Evolutionary conservation across 2,329 filamentous ascomycete genomes (phyloP), one percentile per base, ranked within the genome.

Genomic region (Cephalotrichum gorgonifer): DNA sequence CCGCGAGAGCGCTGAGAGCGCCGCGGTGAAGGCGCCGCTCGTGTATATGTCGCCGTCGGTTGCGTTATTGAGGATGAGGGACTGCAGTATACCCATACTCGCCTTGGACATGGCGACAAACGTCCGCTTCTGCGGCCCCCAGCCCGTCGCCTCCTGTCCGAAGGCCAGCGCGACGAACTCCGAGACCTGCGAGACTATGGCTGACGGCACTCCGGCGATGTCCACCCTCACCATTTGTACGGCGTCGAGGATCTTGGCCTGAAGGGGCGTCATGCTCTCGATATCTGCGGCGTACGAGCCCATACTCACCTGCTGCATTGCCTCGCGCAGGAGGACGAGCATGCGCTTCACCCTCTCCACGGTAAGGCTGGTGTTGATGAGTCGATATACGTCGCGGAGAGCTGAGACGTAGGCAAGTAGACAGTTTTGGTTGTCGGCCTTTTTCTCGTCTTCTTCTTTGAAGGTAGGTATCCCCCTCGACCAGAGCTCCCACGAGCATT

Each of bases 91-190:
- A 2, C 74, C 69, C 75, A 95, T 93, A 51, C 85, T 81, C 20
- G 79, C 79, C 63, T 93, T 95, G 1, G 90, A 88, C 60, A 97
- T 78, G 30, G 93, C 91, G 49, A 98, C 81, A 60, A 89, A 97
- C 0, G 88, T 95, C 6, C 88, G 85, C 50, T 80, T 80, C 46
- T 68, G 59, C 12, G 68, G 64, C 12, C 56, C 55, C 54, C 66
- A 49, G 52, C 64, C 22, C 52, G 58, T 49, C 52, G 53, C 59
- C 14, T 60, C 64, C 27, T 64, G 58, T 1, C 70, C 64, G 56
- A 87, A 90, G 1, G 88, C 84, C 30, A 95, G 70, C 2, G 79
- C 75, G 8, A 81, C 76, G 51, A 95, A 81, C 45, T 86, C 78
- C 1, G 88, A 79, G 9, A 89, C 75, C 49, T 86, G 76, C 1